These are phyloP conservation scores for Cercospora sp. DNA, from an alignment of 2,329 filamentous ascomycete species.

Conservation along the genomic window DNA sequence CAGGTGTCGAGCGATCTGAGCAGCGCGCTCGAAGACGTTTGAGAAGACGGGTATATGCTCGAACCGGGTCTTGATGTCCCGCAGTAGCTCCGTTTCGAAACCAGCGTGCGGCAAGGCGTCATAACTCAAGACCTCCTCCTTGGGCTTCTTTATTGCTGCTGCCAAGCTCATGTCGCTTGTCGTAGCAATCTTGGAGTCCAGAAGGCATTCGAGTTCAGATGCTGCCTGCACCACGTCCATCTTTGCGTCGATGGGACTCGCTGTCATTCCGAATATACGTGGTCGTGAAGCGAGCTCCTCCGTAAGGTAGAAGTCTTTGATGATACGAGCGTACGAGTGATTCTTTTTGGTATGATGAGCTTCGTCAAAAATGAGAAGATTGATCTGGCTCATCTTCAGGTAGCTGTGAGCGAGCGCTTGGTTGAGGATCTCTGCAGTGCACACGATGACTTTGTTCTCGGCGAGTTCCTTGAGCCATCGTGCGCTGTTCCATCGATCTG, in stretches of 20 bases:
- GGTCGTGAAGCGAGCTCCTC: slow-evolving; percentile 58
- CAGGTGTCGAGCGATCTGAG: slow-evolving; percentile 63
- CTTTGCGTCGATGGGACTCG: slow-evolving; percentile 86
- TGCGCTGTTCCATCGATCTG: slow-evolving; percentile 61
- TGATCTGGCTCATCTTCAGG: slow-evolving; percentile 78
- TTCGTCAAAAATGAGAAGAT: slow-evolving; percentile 91
- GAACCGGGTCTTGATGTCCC: slow-evolving; percentile 56
- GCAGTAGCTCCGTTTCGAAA: slow-evolving; percentile 66
- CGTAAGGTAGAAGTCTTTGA: slow-evolving; percentile 78
- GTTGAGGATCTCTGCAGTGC: slow-evolving; percentile 83
- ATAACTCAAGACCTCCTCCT: slow-evolving; percentile 60
- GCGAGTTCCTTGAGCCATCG: slow-evolving; percentile 61
- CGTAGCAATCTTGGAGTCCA: slow-evolving; percentile 83
- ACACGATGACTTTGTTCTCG: slow-evolving; percentile 81
- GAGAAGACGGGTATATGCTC: slow-evolving; percentile 56
- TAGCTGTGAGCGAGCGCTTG: slow-evolving; percentile 78
- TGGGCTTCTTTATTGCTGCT: slow-evolving; percentile 60
- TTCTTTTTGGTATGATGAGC: slow-evolving; percentile 95
- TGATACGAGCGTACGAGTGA: slow-evolving; percentile 85
- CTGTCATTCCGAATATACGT: slow-evolving; percentile 92
- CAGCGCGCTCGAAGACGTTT: slow-evolving; percentile 61
- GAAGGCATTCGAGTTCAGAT: slow-evolving; percentile 68
- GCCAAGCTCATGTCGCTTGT: slow-evolving; percentile 61
- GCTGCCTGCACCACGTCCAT: slow-evolving; percentile 69
- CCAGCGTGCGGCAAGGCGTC: slow-evolving; percentile 52